Base-by-base conservation (phyloP, 305 asterid species). In the Plantago rigida region DNA sequence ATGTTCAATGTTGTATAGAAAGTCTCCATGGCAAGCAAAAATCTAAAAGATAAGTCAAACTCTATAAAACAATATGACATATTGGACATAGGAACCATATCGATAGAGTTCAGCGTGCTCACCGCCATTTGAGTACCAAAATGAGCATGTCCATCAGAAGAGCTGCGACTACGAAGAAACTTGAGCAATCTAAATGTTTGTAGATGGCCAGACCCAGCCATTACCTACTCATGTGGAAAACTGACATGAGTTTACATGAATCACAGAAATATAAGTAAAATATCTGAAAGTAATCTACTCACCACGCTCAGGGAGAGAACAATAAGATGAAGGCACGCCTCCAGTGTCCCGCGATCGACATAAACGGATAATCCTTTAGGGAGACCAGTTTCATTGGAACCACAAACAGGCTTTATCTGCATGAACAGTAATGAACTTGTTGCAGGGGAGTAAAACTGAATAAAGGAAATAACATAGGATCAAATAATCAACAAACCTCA, bases 131-230 rank as follows among this genome's bases (percentile, higher is more conserved):
- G 99, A 74, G 74, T 70, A 52, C 95, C 95, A 75, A 77, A 92
- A 69, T 73, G 81, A 54, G 88, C 73, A 70, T 80, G 84, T 39
- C 94, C 96, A 63, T 92, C 99, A 48, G 80, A 75, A 54, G 85
- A 80, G 77, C 75, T 84, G 77, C 96, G 83, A 60, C 69, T 77
- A 45, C 95, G 93, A 39, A 92, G 87, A 84, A 86, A 92, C 78
- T 86, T 92, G 75, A 92, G 78, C 71, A 92, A 71, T 73, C 80
- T 84, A 65, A 92, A 80, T 41, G 94, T 92, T 69, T 79, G 87
- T 52, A 92, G 86, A 78, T 88, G 87, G 56, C 99, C 99, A 45
- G 99, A 92, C 65, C 99, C 99, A 65, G 99, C 95, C 99, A 92
- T 86, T 69, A 92, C 95, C 99, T 92, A 88, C 60, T 68, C 47